These are phyloP conservation scores for Coelastrella sp. DNA, from an alignment of 139 green algal genomes.

Conservation along the genomic window DNA sequence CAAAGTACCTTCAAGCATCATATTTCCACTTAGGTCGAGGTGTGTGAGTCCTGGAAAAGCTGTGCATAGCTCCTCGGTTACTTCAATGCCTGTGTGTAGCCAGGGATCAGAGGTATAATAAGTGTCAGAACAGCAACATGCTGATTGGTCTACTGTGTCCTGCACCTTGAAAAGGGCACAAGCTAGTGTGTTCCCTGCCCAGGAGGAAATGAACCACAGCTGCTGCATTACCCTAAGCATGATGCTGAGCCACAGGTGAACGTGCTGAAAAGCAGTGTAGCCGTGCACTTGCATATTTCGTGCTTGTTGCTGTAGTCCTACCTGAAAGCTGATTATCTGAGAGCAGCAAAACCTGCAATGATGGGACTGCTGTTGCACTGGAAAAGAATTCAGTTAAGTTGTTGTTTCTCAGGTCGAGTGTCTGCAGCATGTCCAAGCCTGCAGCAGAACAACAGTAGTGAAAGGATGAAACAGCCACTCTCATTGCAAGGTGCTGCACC, in stretches of 20 bases:
- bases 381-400: background rate
- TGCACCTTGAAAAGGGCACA: too few relatives aligned
- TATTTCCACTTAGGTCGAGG: too few relatives aligned
- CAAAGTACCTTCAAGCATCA: too few relatives aligned
- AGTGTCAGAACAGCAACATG: too few relatives aligned
- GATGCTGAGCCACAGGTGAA: background rate
- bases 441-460: background rate
- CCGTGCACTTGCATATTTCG: background rate
- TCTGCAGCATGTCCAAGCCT: background rate
- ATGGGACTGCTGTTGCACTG: background rate
- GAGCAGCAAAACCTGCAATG: conserved; percentile 1
- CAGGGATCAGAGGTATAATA: too few relatives aligned
- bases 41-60: too few relatives aligned
- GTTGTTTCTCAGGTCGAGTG: conserved; percentile 4
- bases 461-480: background rate
- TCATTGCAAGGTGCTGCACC: background rate
- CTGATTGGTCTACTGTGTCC: too few relatives aligned
- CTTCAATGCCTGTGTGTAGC: too few relatives aligned
- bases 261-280: background rate
- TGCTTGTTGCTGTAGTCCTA: background rate
- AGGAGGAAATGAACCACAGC: too few relatives aligned
- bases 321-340: background rate
- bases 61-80: too few relatives aligned
- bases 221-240: too few relatives aligned
- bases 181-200: too few relatives aligned